Evolutionary conservation across 331 rosid genomes (phyloP).

Genomic region (Acacia concinna): DNA sequence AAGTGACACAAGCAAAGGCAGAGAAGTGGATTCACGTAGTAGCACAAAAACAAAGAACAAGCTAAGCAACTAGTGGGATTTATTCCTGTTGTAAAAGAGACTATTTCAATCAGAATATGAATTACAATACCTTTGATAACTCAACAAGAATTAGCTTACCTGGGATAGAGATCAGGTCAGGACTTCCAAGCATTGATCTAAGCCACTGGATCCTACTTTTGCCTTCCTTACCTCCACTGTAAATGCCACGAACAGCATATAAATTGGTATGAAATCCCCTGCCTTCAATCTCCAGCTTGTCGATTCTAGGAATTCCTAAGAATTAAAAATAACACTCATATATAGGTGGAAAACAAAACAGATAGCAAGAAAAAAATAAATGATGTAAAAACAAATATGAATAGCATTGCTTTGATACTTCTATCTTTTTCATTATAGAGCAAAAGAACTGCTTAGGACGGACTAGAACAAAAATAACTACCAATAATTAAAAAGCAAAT

Average conservation of each 20-base stretch:
- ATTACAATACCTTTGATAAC: conserved; percentile 1
- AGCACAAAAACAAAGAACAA: conserved; percentile 5
- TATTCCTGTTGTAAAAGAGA: neutral
- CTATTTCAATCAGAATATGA: conserved; percentile 7
- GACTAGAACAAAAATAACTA: neutral
- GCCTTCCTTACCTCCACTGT: conserved; percentile 98
- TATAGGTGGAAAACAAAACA: neutral
- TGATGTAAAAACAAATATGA: conserved; percentile 9
- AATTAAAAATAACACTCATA: conserved; percentile 17
- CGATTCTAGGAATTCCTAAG: conserved; percentile 82
- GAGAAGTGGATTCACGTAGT: neutral
- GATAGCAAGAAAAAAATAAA: neutral
- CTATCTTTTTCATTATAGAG: neutral
- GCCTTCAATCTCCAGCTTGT: conserved; percentile 96
- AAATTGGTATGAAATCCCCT: conserved; percentile 97
- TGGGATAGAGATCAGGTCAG: conserved; percentile 93
- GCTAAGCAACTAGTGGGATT: conserved; percentile 3
- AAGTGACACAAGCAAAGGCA: conserved; percentile 2
- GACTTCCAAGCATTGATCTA: conserved; percentile 99
- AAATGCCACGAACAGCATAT: conserved; percentile 84
- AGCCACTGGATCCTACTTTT: conserved; percentile 97
- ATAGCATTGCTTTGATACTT: conserved; percentile 21
- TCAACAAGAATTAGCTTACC: conserved; percentile 51
- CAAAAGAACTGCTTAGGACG: neutral
- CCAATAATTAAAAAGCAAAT: neutral